Evolutionary conservation across 768 basidiomycete species (phyloP).

Genomic region (Podaxis sp.): DNA sequence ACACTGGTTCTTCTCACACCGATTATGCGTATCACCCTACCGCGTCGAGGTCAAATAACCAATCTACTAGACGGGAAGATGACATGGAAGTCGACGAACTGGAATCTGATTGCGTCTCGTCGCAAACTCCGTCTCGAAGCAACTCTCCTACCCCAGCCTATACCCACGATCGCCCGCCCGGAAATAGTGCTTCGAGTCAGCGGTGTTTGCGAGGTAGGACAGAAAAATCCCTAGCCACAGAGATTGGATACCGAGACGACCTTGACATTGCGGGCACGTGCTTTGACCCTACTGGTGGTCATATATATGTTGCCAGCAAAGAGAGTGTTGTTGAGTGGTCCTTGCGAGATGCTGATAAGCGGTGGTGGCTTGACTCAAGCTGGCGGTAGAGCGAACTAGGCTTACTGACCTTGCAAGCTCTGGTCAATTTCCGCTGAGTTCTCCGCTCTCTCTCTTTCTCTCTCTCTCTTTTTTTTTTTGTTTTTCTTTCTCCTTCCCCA

Average conservation of each 20-base stretch:
- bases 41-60: conserved; percentile 7
- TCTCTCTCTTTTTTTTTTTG: no score
- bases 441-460: background rate
- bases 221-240: conserved; percentile 3
- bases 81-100: conserved; percentile 48
- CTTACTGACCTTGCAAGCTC: background rate
- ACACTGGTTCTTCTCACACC: conserved; percentile 25
- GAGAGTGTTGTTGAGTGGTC: conserved; percentile 16
- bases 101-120: conserved; percentile 53
- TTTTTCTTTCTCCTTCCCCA: background rate
- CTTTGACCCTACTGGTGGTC: conserved; percentile 27
- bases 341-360: conserved; percentile 63
- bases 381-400: conserved; percentile 29
- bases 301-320: conserved; percentile 25
- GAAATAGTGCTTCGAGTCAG: background rate
- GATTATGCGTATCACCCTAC: conserved; percentile 25
- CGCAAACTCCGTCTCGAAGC: conserved; percentile 26
- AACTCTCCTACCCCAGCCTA: conserved; percentile 34
- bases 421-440: background rate
- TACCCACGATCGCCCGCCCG: background rate
- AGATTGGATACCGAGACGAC: conserved; percentile 19
- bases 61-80: conserved; percentile 19
- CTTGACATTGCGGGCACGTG: conserved; percentile 28
- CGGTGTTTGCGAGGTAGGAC: background rate
- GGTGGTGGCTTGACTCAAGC: conserved; percentile 60